Conservation (phyloP, 306 rosid species). For the Carpinus fangiana region DNA sequence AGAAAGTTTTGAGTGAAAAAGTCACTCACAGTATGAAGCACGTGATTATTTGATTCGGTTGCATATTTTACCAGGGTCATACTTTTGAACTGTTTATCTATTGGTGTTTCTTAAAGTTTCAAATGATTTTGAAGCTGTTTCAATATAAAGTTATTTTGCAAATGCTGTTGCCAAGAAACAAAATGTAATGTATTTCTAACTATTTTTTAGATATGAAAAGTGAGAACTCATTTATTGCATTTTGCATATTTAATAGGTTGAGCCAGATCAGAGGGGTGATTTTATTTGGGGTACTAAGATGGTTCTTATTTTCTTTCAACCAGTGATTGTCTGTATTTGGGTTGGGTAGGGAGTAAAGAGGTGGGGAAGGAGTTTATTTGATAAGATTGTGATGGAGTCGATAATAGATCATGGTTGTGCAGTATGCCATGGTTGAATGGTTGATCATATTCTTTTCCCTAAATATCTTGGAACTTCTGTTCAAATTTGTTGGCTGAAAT, state of each 20-base stretch:
- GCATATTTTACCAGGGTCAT: background rate
- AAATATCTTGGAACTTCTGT: background rate
- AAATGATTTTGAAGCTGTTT: background rate
- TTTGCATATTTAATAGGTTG: background rate
- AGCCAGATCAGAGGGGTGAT: background rate
- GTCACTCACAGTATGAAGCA: background rate
- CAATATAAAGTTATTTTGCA: background rate
- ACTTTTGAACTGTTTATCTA: background rate
- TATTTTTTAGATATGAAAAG: background rate
- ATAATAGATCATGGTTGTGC: background rate
- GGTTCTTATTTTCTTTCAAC: background rate
- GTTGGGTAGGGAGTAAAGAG: background rate
- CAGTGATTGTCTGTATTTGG: background rate
- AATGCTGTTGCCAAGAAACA: background rate
- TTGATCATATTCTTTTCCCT: background rate
- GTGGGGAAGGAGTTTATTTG: background rate
- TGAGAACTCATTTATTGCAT: background rate
- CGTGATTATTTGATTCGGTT: background rate
- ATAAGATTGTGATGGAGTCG: constrained; percentile 1
- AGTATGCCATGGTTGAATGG: background rate
- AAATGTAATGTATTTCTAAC: background rate
- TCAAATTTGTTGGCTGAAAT: background rate
- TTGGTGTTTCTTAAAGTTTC: background rate
- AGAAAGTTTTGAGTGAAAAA: background rate
- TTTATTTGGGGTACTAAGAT: background rate